phyloP scores from a whole-genome alignment of 208 protist genomes.

The Vickermania spadyakhi region DNA sequence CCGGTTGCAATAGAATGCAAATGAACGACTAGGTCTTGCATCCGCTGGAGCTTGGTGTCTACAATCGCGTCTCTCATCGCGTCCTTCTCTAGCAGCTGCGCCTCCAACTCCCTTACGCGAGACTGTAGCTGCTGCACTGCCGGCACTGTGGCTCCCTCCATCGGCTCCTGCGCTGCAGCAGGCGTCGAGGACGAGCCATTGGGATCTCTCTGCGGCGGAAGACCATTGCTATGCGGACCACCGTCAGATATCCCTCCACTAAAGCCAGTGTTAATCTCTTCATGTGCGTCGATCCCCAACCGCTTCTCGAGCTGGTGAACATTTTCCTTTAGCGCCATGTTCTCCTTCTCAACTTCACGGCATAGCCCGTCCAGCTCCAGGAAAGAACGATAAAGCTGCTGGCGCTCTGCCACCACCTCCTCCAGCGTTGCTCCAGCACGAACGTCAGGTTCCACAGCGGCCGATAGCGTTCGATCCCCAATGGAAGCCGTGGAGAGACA shows the following conservation, averaged over 20 bases:
- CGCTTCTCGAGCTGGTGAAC: constrained; percentile 28
- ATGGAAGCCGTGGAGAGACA: background rate
- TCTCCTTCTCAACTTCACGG: constrained; percentile 54
- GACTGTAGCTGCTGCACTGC: background rate
- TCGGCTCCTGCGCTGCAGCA: background rate
- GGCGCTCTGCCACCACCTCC: constrained; percentile 26
- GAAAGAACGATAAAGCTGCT: constrained; percentile 26
- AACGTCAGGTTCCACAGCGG: constrained; percentile 13
- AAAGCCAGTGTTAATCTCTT: constrained; percentile 23
- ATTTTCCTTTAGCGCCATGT: constrained; percentile 14
- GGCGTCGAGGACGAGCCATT: background rate
- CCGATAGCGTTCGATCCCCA: background rate
- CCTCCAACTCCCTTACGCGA: constrained; percentile 1
- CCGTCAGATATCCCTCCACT: constrained; percentile 16
- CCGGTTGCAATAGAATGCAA: constrained; percentile 43
- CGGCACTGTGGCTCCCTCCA: background rate
- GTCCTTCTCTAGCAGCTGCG: constrained; percentile 5
- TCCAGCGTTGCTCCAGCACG: constrained; percentile 26
- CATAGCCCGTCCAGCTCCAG: constrained; percentile 53
- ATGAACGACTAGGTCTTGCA: constrained; percentile 64
- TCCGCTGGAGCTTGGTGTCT: constrained; percentile 80
- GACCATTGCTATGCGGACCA: background rate
- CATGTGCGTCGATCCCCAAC: constrained; percentile 26
- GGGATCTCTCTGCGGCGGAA: background rate
- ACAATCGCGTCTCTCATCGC: constrained; percentile 56